Conservation (phyloP, 768 basidiomycete species). For the Leccinum imitatum region DNA sequence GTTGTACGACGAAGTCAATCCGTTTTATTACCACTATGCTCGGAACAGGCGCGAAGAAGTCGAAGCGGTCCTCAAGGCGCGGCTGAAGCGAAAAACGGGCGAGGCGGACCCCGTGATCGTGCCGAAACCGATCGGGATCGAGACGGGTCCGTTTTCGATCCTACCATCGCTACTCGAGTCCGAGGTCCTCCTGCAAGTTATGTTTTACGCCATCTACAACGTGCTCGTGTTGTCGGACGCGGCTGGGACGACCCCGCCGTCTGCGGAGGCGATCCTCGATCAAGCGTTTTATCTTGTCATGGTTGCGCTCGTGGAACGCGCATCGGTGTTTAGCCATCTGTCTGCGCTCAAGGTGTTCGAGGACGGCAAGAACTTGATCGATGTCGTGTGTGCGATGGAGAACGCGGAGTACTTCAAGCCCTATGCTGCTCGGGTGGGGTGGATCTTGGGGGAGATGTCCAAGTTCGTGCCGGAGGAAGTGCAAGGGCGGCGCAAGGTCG, state of each 20-base stretch:
- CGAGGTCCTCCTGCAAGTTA: slow-evolving; percentile 71
- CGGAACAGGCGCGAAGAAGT: slow-evolving; percentile 93
- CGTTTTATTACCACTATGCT: slow-evolving; percentile 95
- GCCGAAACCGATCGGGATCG: slow-evolving; percentile 67
- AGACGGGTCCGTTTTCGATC: slow-evolving; percentile 63
- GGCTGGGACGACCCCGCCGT: slow-evolving; percentile 61
- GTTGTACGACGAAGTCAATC: slow-evolving; percentile 83
- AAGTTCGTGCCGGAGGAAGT: slow-evolving; percentile 59
- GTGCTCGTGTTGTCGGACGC: slow-evolving; percentile 64
- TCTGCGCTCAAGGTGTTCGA: slow-evolving; percentile 56
- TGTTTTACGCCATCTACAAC: slow-evolving; percentile 82
- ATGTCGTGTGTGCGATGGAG: slow-evolving; percentile 76
- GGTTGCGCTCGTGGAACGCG: slow-evolving; percentile 76
- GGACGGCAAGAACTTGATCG: slow-evolving; percentile 60
- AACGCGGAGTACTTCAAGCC: slow-evolving; percentile 72
- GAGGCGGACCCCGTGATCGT: slow-evolving; percentile 68
- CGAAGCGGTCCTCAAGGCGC: slow-evolving; percentile 66
- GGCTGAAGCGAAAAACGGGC: slow-evolving; percentile 64
- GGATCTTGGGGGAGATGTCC: slow-evolving; percentile 69
- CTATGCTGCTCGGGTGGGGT: slow-evolving; percentile 68
- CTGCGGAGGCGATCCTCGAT: slow-evolving; percentile 88
- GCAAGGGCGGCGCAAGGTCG: slow-evolving; percentile 43
- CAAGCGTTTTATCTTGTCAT: slow-evolving; percentile 84
- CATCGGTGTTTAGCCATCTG: slow-evolving; percentile 58
- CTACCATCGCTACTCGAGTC: slow-evolving; percentile 67